Conservation (phyloP, 2,329 filamentous ascomycete genomes). For the Monilinia polystroma region DNA sequence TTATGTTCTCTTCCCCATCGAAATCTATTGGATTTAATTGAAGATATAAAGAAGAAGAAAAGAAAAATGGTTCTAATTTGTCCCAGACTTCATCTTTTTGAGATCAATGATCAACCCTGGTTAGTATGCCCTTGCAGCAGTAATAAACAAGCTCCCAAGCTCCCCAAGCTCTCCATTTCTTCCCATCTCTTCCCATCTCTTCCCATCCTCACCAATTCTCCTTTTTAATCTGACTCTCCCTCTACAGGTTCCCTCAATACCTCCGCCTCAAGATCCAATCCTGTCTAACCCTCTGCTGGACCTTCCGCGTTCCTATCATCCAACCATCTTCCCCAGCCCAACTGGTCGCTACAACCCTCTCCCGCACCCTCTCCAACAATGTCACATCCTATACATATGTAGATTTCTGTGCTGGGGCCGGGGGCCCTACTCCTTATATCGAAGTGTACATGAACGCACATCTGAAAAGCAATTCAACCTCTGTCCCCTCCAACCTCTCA, state of each 20-base stretch:
- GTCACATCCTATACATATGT: slow-evolving; percentile 61
- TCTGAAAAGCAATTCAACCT: slow-evolving; percentile 31
- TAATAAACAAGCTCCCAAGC: slow-evolving; percentile 13
- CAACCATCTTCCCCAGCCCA: slow-evolving; percentile 58
- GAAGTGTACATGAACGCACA: slow-evolving; percentile 57
- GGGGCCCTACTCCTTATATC: slow-evolving; percentile 66
- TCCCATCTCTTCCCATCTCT: no score
- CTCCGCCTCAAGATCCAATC: slow-evolving; percentile 64
- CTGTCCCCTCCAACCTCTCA: slow-evolving; percentile 29
- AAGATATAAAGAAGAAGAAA: not conserved
- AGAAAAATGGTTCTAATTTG: slow-evolving; percentile 49
- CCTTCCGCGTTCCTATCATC: slow-evolving; percentile 55
- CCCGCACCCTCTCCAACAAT: slow-evolving; percentile 48
- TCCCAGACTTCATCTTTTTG: slow-evolving; percentile 62
- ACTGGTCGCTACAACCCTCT: slow-evolving; percentile 59
- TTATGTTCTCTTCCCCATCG: not conserved
- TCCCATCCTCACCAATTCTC: not conserved
- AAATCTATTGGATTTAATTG: not conserved
- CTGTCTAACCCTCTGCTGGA: slow-evolving; percentile 64
- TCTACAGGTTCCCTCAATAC: slow-evolving; percentile 61
- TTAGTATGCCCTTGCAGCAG: slow-evolving; percentile 40
- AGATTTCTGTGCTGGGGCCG: slow-evolving; percentile 74
- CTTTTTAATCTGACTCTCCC: not conserved
- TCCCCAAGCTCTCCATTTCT: not conserved
- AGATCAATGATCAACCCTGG: slow-evolving; percentile 68